These are phyloP conservation scores for Thymus quinquecostatus DNA, from an alignment of 257 asterid species.

Conservation along the genomic window DNA sequence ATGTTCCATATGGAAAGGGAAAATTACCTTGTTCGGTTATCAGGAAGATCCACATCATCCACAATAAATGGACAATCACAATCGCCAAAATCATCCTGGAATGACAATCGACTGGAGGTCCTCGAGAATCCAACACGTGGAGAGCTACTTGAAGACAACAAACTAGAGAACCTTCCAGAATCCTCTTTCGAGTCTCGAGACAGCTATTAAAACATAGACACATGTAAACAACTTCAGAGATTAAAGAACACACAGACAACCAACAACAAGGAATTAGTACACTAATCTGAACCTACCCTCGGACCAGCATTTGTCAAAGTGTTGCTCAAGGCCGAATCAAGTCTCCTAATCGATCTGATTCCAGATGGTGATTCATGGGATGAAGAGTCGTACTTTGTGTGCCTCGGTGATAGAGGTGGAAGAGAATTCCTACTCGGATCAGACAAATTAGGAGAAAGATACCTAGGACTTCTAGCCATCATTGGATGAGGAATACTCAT, in stretches of 20 bases:
- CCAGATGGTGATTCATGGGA: slow-evolving; percentile 88
- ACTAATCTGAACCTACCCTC: slow-evolving; percentile 52
- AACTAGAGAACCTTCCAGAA: slow-evolving; percentile 93
- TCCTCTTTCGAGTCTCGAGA: slow-evolving; percentile 87
- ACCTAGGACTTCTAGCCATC: slow-evolving; percentile 72
- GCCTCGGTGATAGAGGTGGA: slow-evolving; percentile 85
- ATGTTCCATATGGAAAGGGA: not conserved
- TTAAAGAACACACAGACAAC: slow-evolving; percentile 25
- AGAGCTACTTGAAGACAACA: slow-evolving; percentile 86
- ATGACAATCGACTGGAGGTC: slow-evolving; percentile 93
- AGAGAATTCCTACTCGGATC: slow-evolving; percentile 87
- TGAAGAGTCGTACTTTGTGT: slow-evolving; percentile 67
- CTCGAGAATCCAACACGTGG: slow-evolving; percentile 95
- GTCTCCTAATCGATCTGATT: slow-evolving; percentile 63
- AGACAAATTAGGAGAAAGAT: slow-evolving; percentile 83
- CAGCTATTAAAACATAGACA: slow-evolving; percentile 43
- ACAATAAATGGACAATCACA: slow-evolving; percentile 92
- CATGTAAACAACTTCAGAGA: slow-evolving; percentile 15
- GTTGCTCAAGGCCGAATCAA: slow-evolving; percentile 55
- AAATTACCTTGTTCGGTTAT: slow-evolving; percentile 66
- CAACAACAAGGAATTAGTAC: slow-evolving; percentile 19
- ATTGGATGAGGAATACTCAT: slow-evolving; percentile 90
- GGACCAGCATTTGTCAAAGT: slow-evolving; percentile 57
- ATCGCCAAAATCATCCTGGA: slow-evolving; percentile 91
- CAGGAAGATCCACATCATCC: slow-evolving; percentile 87